A percentile compares a stretch with the other conserved stretches of the same genome.
phyloP scores from a whole-genome alignment of 2,329 filamentous ascomycete genomes.

The Aspergillus spinulosporus region DNA sequence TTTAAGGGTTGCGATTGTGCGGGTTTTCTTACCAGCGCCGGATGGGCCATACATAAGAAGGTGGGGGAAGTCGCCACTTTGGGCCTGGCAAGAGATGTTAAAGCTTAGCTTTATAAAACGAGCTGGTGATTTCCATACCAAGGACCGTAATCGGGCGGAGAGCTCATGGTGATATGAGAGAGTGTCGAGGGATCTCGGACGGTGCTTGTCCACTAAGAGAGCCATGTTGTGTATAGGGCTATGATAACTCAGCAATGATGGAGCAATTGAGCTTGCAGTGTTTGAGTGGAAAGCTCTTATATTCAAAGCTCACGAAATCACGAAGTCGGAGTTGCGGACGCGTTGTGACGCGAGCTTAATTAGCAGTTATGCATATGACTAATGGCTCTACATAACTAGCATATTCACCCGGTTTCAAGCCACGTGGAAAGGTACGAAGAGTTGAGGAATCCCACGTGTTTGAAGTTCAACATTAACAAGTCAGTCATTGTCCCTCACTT shows the following conservation, averaged over 20 bases:
- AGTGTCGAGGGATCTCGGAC: constrained; percentile 52
- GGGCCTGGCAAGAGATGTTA: constrained; percentile 61
- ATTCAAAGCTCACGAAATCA: constrained; percentile 13
- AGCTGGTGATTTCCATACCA: constrained; percentile 58
- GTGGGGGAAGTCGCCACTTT: constrained; percentile 96
- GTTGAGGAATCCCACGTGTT: neutral
- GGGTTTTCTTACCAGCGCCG: constrained; percentile 95
- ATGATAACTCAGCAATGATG: neutral
- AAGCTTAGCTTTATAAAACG: neutral
- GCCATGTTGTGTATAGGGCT: constrained; percentile 51
- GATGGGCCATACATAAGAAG: constrained; percentile 96
- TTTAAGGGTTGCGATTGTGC: constrained; percentile 91
- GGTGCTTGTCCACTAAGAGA: constrained; percentile 64
- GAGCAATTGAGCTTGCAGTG: neutral
- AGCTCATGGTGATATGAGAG: constrained; percentile 88
- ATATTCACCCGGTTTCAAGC: constrained; percentile 15
- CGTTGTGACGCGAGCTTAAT: constrained; percentile 44
- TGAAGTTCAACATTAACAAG: neutral
- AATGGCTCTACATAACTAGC: constrained; percentile 31
- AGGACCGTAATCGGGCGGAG: constrained; percentile 78
- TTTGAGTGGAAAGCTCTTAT: neutral
- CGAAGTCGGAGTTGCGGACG: constrained; percentile 25
- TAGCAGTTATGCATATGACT: constrained; percentile 10
- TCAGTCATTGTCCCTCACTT: too few species aligned
- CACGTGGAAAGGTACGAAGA: neutral